Percentiles rank a stretch among this genome's conserved stretches.
These are phyloP conservation scores for Bisporella sp. DNA, from an alignment of 2,329 filamentous ascomycete genomes.

Conservation along the genomic window DNA sequence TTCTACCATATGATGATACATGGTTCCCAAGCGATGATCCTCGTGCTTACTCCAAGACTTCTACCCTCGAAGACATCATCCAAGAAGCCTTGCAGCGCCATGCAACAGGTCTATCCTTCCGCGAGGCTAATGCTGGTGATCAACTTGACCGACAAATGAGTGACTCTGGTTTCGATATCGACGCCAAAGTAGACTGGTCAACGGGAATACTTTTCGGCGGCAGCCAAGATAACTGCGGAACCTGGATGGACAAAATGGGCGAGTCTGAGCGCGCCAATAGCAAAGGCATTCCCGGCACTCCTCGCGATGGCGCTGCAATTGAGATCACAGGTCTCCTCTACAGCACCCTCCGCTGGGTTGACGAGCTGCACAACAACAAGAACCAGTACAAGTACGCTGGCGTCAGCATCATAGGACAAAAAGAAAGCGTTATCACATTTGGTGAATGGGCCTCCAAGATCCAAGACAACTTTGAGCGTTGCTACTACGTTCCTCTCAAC, in stretches of 20 bases:
- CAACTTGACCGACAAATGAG: conserved; percentile 90
- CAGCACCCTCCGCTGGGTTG: conserved; percentile 79
- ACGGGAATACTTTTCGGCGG: conserved; percentile 91
- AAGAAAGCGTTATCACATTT: conserved; percentile 55
- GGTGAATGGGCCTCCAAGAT: conserved; percentile 73
- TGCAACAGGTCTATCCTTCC: conserved; percentile 82
- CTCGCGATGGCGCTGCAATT: conserved; percentile 87
- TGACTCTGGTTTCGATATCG: conserved; percentile 83
- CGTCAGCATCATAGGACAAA: conserved; percentile 55
- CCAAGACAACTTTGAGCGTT: conserved; percentile 81
- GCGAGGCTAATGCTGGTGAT: conserved; percentile 89
- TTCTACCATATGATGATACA: conserved; percentile 91
- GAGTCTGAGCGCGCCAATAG: conserved; percentile 85
- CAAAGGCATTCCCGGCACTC: conserved; percentile 93
- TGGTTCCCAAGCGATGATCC: conserved; percentile 81
- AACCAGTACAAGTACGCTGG: conserved; percentile 68
- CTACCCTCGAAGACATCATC: conserved; percentile 80
- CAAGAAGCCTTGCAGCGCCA: conserved; percentile 92
- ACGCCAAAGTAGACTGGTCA: conserved; percentile 84
- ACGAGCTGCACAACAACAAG: conserved; percentile 50
- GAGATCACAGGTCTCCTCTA: conserved; percentile 94
- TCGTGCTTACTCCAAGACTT: conserved; percentile 78
- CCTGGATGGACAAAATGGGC: conserved; percentile 99
- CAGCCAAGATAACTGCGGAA: conserved; percentile 91
- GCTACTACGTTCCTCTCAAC: conserved; percentile 76